Base-by-base conservation (phyloP, 1,139 yeast genomes). In the Sugiyamaella novakii region DNA sequence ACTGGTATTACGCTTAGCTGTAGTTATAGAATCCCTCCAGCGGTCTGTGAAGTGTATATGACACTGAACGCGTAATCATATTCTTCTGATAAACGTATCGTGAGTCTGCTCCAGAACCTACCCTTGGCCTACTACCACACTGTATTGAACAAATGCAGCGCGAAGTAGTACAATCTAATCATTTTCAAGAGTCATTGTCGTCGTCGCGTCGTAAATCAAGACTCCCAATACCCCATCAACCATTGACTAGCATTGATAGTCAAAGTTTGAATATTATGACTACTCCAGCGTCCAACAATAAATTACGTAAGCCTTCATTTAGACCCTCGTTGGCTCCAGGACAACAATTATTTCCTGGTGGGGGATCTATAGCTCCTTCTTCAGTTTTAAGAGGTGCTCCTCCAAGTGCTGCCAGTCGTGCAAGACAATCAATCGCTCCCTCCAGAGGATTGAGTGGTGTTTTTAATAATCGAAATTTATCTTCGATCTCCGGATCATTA, bases 281-380 rank as follows among this genome's bases (percentile, higher is more conserved):
- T 11, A 46, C 51, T 5, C 46, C 59, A 22, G 50, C 54, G 30
- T 50, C 61, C 12, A 52, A 43, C 22, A 42, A 42, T n/a, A 34
- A 50, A 25, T 41, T 58, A 17, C 43, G 59, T 25, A 53, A 54
- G 34, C 59, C 57, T 6, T 54, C 61, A 14, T 49, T 44, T 14
- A 38, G 60, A 29, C 55, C 57, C 5, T 58, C 62, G 3, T 24
- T 58, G 41, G 54, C 54, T 7, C 60, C 59, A 5, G 41, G 34
- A 4, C 49, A 45, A n/a, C 47, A 43, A 33, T 30, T 12, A 10
- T 34, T 34, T 34, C 12, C 27, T 3, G 27, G 33, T n/a, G 17
- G 19, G 3, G 22, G 28, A 15, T 35, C 39, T 21, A 15, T 35
- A 11, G 42, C 49, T 10, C 39, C 53, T 12, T 18, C 49, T 22